phyloP scores from a whole-genome alignment of 1,284 basidiomycete genomes.

The Sanghuangporus sanghuang region DNA sequence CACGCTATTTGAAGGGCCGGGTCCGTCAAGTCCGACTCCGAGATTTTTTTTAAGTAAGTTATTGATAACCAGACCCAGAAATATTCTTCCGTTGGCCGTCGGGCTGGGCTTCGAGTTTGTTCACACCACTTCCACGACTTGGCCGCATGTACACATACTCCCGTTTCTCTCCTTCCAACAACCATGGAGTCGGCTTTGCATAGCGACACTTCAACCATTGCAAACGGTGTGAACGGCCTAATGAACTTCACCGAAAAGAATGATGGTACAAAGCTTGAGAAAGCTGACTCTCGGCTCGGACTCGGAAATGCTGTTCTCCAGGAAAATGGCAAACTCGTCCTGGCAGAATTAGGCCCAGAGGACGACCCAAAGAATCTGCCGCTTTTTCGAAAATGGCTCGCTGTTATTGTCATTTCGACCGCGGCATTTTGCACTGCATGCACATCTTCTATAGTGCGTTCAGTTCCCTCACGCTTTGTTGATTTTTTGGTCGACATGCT shows the following conservation, averaged over 20 bases:
- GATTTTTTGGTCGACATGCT: neutral
- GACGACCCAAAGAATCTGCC: conserved; percentile 50
- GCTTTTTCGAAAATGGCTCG: conserved; percentile 50
- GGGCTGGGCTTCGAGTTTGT: too few relatives aligned
- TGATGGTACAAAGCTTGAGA: neutral
- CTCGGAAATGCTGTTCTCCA: neutral
- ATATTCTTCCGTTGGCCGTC: neutral
- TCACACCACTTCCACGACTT: neutral
- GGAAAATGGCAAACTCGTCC: neutral
- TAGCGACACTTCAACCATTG: conserved; percentile 5
- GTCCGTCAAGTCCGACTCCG: neutral
- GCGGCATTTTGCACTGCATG: conserved; percentile 63
- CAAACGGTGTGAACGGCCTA: neutral
- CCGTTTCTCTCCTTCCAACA: neutral
- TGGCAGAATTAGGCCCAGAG: conserved; percentile 36
- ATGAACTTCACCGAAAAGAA: neutral
- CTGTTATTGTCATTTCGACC: conserved; percentile 46
- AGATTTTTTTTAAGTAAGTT: too few relatives aligned
- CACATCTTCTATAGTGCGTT: conserved; percentile 62
- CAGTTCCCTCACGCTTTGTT: neutral
- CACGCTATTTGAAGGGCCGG: neutral
- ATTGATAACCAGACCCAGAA: neutral
- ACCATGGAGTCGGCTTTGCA: neutral
- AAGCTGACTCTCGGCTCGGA: neutral
- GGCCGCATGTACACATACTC: neutral